phyloP scores from a whole-genome alignment of 768 basidiomycete genomes.

The Lactarius deliciosus region DNA sequence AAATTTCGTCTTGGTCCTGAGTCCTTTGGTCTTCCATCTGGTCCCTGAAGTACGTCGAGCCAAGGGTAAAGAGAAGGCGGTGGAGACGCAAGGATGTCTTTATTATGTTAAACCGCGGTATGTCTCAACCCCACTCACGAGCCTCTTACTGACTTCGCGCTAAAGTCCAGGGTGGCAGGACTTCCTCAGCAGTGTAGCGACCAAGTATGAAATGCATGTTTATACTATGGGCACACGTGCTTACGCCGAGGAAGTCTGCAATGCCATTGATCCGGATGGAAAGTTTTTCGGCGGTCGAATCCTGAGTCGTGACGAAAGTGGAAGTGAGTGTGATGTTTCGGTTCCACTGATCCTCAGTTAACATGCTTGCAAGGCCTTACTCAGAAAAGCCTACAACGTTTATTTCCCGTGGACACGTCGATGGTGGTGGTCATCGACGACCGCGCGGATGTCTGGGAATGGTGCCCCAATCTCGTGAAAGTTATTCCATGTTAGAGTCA shows the following conservation, averaged over 20 bases:
- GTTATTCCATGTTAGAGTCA: slow-evolving; percentile 85
- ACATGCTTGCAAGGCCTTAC: slow-evolving; percentile 40
- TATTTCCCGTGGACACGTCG: slow-evolving; percentile 96
- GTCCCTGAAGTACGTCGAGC: slow-evolving; percentile 41
- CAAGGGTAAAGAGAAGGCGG: slow-evolving; percentile 61
- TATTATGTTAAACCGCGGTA: slow-evolving; percentile 99
- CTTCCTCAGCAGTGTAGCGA: slow-evolving; percentile 70
- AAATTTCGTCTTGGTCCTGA: slow-evolving; percentile 89
- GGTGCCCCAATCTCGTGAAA: slow-evolving; percentile 94
- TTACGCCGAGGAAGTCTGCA: slow-evolving; percentile 94
- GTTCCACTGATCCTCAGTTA: neutral
- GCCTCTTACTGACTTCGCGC: slow-evolving; percentile 23
- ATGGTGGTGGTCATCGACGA: slow-evolving; percentile 99
- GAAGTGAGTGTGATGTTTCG: slow-evolving; percentile 59
- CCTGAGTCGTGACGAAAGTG: slow-evolving; percentile 92
- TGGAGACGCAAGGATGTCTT: slow-evolving; percentile 82
- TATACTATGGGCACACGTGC: slow-evolving; percentile 99
- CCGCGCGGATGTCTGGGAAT: slow-evolving; percentile 97
- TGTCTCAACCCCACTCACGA: slow-evolving; percentile 32
- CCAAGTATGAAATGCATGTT: slow-evolving; percentile 97
- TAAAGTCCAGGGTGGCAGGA: slow-evolving; percentile 75
- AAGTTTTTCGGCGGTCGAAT: slow-evolving; percentile 85
- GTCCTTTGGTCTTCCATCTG: slow-evolving; percentile 48
- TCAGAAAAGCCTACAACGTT: slow-evolving; percentile 84
- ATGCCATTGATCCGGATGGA: slow-evolving; percentile 87